Evolutionary conservation across 1,284 basidiomycete species (phyloP).

Genomic region (Malassezia equina): DNA sequence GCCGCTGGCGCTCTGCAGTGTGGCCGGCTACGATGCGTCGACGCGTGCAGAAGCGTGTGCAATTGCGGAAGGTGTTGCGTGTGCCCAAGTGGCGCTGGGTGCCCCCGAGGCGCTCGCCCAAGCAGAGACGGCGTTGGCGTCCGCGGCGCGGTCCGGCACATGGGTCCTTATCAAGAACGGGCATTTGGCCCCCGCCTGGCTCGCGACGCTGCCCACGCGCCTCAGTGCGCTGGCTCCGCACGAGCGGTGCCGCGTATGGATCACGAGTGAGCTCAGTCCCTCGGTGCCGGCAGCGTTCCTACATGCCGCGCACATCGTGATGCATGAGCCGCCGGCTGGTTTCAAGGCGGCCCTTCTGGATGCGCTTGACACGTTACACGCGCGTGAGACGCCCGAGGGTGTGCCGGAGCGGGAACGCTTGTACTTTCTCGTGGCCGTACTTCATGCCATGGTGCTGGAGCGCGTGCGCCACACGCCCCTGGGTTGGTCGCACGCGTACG

Average conservation of each 20-base stretch:
- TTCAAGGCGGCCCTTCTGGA: conserved; percentile 44
- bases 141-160: conserved; percentile 33
- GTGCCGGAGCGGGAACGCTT: conserved; percentile 38
- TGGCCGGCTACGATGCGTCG: conserved; percentile 44
- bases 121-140: conserved; percentile 42
- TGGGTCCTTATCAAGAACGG: conserved; percentile 48
- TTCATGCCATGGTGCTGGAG: conserved; percentile 43
- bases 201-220: conserved; percentile 44
- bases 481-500: conserved; percentile 43
- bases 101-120: conserved; percentile 41
- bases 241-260: conserved; percentile 39
- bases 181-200: conserved; percentile 42
- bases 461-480: conserved; percentile 42
- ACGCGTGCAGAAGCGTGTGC: conserved; percentile 40
- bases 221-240: conserved; percentile 35
- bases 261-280: conserved; percentile 44
- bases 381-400: conserved; percentile 16
- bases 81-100: conserved; percentile 43
- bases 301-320: conserved; percentile 38
- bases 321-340: conserved; percentile 47
- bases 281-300: conserved; percentile 43
- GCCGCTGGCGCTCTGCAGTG: conserved; percentile 42
- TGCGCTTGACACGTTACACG: conserved; percentile 25
- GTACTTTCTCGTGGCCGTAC: conserved; percentile 41
- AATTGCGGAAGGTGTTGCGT: conserved; percentile 24